phyloP scores from a whole-genome alignment of 345 rosid species.

The Triadica sebifera region DNA sequence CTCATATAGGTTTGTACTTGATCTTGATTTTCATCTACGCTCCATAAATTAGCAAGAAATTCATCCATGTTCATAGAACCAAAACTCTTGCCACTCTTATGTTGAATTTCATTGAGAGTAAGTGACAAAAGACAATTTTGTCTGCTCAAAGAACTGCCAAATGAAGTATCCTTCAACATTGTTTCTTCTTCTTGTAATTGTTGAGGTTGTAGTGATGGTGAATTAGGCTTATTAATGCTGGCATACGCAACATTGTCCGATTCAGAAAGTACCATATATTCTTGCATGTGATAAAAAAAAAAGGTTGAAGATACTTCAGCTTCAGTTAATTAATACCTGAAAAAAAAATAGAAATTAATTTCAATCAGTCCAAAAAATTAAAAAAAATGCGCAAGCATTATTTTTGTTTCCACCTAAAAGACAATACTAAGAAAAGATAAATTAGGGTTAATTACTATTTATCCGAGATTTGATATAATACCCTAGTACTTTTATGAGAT shows the following conservation, averaged over 20 bases:
- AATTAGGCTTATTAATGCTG: constrained; percentile 6
- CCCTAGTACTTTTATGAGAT: too few relatives aligned
- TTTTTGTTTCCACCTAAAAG: not conserved
- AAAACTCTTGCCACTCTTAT: constrained; percentile 68
- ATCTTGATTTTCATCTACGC: constrained; percentile 46
- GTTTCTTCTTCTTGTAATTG: not conserved
- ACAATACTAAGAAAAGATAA: not conserved
- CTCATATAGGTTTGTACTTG: not conserved
- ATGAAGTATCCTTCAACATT: constrained; percentile 15
- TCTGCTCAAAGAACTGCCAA: constrained; percentile 17
- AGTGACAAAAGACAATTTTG: constrained; percentile 61
- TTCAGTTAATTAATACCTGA: constrained; percentile 6
- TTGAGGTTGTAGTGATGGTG: not conserved
- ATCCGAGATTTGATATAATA: too few relatives aligned
- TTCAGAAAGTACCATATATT: constrained; percentile 17
- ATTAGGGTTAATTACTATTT: not conserved
- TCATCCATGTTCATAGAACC: constrained; percentile 97
- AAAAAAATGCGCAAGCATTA: not conserved
- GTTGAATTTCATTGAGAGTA: constrained; percentile 76
- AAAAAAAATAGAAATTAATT: not conserved
- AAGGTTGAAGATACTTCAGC: not conserved
- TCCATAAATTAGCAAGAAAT: constrained; percentile 74
- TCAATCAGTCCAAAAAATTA: not conserved
- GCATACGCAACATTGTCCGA: constrained; percentile 13
- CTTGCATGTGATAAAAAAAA: too few relatives aligned